Conservation (phyloP, 2,329 filamentous ascomycete genomes). For the Diaporthe helianthi region DNA sequence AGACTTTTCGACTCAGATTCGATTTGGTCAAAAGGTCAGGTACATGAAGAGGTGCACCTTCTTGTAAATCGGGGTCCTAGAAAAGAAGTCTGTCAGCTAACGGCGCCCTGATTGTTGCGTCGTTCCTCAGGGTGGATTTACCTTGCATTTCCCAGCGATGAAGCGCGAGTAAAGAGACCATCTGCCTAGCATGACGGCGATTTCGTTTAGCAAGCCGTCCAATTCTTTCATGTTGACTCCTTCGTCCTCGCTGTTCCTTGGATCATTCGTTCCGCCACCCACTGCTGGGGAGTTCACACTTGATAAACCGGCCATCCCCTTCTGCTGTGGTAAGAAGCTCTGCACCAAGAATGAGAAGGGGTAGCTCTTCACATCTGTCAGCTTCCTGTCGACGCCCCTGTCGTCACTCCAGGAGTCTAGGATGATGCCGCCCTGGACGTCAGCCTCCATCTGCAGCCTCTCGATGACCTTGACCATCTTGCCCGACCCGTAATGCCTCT, state of each 20-base stretch:
- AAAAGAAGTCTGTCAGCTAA: constrained; percentile 39
- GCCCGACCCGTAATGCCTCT: constrained; percentile 89
- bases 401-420: constrained; percentile 96
- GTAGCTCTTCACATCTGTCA: constrained; percentile 97
- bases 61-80: constrained; percentile 60
- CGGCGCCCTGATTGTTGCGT: constrained; percentile 26
- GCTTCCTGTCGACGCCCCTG: constrained; percentile 78
- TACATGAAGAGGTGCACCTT: constrained; percentile 65
- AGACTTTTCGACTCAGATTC: constrained; percentile 80
- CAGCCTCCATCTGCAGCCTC: constrained; percentile 89
- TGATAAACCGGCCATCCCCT: constrained; percentile 64
- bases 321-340: constrained; percentile 82
- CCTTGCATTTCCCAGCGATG: constrained; percentile 83
- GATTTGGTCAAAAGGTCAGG: constrained; percentile 81
- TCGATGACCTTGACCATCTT: constrained; percentile 97
- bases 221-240: constrained; percentile 96
- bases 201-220: constrained; percentile 85
- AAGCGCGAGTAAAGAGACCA: constrained; percentile 96
- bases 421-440: constrained; percentile 94
- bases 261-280: constrained; percentile 53
- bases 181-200: constrained; percentile 87
- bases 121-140: constrained; percentile 53
- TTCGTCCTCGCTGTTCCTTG: constrained; percentile 81
- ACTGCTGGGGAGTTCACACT: constrained; percentile 79
- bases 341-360: constrained; percentile 97